Conservation (phyloP, 805 yeast genomes). For the Cyberlindnera suaveolens region DNA sequence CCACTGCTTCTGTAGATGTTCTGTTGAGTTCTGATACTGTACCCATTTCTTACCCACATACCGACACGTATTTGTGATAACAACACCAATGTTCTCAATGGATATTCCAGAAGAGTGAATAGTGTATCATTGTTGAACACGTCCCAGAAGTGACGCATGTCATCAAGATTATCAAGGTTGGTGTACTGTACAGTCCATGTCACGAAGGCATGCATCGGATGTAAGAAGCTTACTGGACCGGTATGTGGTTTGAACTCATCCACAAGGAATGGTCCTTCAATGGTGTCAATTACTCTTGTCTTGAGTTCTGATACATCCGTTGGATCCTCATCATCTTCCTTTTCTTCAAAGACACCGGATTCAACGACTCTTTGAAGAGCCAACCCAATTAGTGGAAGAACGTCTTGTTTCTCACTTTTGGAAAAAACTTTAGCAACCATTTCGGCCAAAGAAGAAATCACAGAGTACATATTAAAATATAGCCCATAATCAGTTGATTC, state of each 20-base stretch:
- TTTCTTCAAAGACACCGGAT: neutral
- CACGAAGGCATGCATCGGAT: slow-evolving; percentile 71
- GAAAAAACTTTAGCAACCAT: slow-evolving; percentile 41
- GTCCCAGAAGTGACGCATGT: neutral
- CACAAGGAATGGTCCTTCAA: slow-evolving; percentile 21
- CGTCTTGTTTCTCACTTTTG: neutral
- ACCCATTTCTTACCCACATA: slow-evolving; percentile 92
- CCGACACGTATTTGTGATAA: slow-evolving; percentile 84
- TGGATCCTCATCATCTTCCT: neutral
- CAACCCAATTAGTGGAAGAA: slow-evolving; percentile 3
- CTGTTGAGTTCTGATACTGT: slow-evolving; percentile 70
- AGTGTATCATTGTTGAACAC: neutral
- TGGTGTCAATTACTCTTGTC: slow-evolving; percentile 13
- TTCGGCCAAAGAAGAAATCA: slow-evolving; percentile 57
- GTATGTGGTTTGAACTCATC: slow-evolving; percentile 37
- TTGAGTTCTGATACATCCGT: slow-evolving; percentile 9
- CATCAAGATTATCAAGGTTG: slow-evolving; percentile 13
- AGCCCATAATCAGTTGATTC: slow-evolving; percentile 66
- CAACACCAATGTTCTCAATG: slow-evolving; percentile 69
- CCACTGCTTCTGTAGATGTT: slow-evolving; percentile 74
- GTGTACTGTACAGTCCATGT: slow-evolving; percentile 63
- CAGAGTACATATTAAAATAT: slow-evolving; percentile 40
- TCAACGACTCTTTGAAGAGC: slow-evolving; percentile 7
- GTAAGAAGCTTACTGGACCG: slow-evolving; percentile 61
- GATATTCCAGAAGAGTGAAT: slow-evolving; percentile 48